These are phyloP conservation scores for Fusarium sp. DNA, from an alignment of 2,329 filamentous ascomycete species.

Conservation along the genomic window DNA sequence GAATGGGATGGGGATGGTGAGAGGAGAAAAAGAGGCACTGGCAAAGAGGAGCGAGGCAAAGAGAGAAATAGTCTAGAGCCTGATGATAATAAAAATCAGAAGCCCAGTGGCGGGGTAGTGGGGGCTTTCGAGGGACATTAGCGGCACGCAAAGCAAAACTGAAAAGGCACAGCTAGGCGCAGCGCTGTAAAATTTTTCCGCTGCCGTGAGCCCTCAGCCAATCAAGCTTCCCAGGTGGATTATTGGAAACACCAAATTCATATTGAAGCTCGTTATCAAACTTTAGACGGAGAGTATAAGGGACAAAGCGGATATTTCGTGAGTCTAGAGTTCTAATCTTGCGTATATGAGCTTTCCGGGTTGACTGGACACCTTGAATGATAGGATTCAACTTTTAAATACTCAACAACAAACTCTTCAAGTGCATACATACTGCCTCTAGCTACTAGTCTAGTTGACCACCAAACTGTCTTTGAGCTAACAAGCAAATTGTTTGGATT, in stretches of 20 bases:
- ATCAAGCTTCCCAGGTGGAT: conserved; percentile 8
- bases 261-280: not conserved
- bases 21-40: conserved; percentile 33
- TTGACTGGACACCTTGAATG: not conserved
- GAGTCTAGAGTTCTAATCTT: not conserved
- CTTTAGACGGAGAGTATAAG: conserved; percentile 1
- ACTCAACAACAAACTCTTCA: not conserved
- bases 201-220: not conserved
- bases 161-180: conserved; percentile 19
- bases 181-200: conserved; percentile 30
- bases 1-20: conserved; percentile 14
- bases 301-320: not conserved
- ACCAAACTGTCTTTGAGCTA: not conserved
- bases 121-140: conserved; percentile 36
- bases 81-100: conserved; percentile 48
- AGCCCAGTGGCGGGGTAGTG: conserved; percentile 44
- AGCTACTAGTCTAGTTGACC: conserved; percentile 5
- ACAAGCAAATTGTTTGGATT: not conserved
- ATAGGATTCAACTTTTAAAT: not conserved
- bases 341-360: not conserved
- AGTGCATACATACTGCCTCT: not conserved
- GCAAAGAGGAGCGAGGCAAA: conserved; percentile 37
- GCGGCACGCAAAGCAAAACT: conserved; percentile 17
- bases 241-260: conserved; percentile 5
- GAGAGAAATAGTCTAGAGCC: conserved; percentile 32